phyloP scores from a whole-genome alignment of 768 basidiomycete species.

The Mycena floridula region DNA sequence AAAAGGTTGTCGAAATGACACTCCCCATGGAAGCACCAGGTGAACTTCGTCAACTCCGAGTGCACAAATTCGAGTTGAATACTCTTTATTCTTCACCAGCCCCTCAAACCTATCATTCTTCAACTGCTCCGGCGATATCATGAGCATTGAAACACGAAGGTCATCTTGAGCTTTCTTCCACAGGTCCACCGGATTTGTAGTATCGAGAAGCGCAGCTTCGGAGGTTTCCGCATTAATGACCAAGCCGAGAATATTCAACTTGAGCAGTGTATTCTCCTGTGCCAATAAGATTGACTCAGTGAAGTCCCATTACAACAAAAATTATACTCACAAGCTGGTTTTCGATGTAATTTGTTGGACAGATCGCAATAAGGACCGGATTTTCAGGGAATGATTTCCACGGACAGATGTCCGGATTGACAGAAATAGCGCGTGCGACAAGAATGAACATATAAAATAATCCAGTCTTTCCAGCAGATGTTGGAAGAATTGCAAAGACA shows the following conservation, averaged over 20 bases:
- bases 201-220: background rate
- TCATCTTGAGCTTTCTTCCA: background rate
- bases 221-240: background rate
- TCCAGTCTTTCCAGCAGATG: constrained; percentile 4
- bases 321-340: background rate
- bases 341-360: background rate
- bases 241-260: background rate
- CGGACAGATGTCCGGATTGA: background rate
- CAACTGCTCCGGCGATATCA: constrained; percentile 19
- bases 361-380: background rate
- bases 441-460: constrained; percentile 2
- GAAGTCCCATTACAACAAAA: background rate
- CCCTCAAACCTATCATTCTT: constrained; percentile 11
- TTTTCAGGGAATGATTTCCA: background rate
- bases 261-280: background rate
- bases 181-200: background rate
- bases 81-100: constrained; percentile 11
- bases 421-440: background rate
- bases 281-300: background rate
- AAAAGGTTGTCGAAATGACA: constrained; percentile 16
- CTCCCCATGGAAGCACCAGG: constrained; percentile 18
- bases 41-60: constrained; percentile 23
- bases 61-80: constrained; percentile 14
- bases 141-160: constrained; percentile 10
- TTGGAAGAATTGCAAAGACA: constrained; percentile 2